Conservation (phyloP, 257 asterid species). For the Catharanthus roseus region DNA sequence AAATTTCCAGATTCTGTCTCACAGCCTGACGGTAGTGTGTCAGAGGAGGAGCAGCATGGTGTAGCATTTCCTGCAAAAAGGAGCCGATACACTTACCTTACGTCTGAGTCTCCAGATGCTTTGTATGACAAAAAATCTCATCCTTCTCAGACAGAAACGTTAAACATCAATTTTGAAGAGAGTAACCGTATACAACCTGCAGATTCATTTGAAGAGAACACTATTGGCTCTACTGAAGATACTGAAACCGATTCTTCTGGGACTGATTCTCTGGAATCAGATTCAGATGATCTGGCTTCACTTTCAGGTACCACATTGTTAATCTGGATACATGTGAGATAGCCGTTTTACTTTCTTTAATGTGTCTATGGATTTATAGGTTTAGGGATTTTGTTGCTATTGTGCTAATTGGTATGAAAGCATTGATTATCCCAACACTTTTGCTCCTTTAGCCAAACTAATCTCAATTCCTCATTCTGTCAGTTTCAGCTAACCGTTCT, state of each 20-base stretch:
- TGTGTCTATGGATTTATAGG: neutral
- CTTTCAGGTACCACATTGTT: slow-evolving; percentile 59
- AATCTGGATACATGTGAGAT: neutral
- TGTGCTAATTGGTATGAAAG: too few species aligned
- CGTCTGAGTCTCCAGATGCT: slow-evolving; percentile 44
- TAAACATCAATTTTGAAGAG: slow-evolving; percentile 49
- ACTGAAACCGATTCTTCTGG: slow-evolving; percentile 95
- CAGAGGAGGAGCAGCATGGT: slow-evolving; percentile 62
- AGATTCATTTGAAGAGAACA: slow-evolving; percentile 52
- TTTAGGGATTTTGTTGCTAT: neutral
- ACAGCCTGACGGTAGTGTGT: slow-evolving; percentile 31
- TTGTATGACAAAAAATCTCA: slow-evolving; percentile 38
- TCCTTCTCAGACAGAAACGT: slow-evolving; percentile 40
- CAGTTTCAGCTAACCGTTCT: too few species aligned
- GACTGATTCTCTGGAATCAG: slow-evolving; percentile 77
- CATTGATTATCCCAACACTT: too few species aligned
- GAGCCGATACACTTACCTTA: slow-evolving; percentile 44
- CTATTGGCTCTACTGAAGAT: slow-evolving; percentile 73
- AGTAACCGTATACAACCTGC: slow-evolving; percentile 31
- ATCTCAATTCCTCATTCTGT: too few species aligned
- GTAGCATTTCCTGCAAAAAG: slow-evolving; percentile 43
- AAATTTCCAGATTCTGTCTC: slow-evolving; percentile 26
- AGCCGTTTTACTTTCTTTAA: neutral
- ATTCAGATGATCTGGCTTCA: slow-evolving; percentile 60
- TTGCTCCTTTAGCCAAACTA: too few species aligned